Conservation (phyloP, 2,329 filamentous ascomycete genomes). For the Raffaelea arxii region DNA sequence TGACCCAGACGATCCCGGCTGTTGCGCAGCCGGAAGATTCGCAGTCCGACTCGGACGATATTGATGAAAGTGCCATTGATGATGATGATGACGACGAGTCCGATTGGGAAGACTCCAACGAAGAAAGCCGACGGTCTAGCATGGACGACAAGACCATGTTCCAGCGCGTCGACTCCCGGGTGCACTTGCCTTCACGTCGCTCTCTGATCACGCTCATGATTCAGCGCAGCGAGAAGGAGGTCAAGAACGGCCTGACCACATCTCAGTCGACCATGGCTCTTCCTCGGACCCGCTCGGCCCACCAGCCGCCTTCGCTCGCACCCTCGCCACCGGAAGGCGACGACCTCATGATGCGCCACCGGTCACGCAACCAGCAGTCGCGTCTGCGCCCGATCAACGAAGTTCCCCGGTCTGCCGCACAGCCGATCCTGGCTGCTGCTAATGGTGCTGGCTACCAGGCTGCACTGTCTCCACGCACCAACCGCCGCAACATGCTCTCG, state of each 20-base stretch:
- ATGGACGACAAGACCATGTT: slow-evolving; percentile 74
- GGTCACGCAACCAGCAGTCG: slow-evolving; percentile 41
- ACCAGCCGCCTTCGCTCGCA: slow-evolving; percentile 32
- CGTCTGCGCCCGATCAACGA: slow-evolving; percentile 47
- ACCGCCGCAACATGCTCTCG: slow-evolving; percentile 87
- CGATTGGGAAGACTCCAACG: slow-evolving; percentile 51
- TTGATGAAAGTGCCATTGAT: slow-evolving; percentile 74
- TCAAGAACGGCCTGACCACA: slow-evolving; percentile 58
- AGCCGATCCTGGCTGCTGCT: slow-evolving; percentile 69
- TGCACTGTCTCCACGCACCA: slow-evolving; percentile 82
- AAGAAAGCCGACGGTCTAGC: slow-evolving; percentile 75
- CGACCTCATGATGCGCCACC: slow-evolving; percentile 46
- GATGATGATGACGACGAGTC: slow-evolving; percentile 71
- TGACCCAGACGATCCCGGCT: slow-evolving; percentile 53
- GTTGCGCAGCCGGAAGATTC: slow-evolving; percentile 38
- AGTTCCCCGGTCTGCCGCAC: slow-evolving; percentile 55
- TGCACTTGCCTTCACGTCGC: slow-evolving; percentile 73
- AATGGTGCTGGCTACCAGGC: slow-evolving; percentile 56
- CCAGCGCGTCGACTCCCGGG: slow-evolving; percentile 80
- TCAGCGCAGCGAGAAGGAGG: slow-evolving; percentile 63
- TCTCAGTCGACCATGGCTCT: slow-evolving; percentile 60
- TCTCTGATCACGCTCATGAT: slow-evolving; percentile 88
- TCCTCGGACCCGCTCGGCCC: slow-evolving; percentile 47
- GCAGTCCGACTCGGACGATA: slow-evolving; percentile 56
- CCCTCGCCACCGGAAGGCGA: slow-evolving; percentile 49